phyloP scores from a whole-genome alignment of 1,284 basidiomycete genomes.

The Pseudozyma flocculosa region DNA sequence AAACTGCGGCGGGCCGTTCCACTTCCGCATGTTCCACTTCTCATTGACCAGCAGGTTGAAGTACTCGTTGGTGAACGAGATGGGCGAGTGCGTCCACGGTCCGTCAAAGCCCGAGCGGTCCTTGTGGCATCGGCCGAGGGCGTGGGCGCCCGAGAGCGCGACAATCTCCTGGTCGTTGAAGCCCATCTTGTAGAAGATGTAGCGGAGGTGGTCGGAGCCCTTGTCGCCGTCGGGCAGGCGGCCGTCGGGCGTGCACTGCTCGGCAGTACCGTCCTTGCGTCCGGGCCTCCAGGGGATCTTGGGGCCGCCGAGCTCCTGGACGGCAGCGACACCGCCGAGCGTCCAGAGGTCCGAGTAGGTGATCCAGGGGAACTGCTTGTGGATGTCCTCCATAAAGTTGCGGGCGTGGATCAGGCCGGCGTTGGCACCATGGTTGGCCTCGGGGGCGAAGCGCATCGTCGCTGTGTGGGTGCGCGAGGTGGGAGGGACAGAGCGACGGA shows the following conservation, averaged over 20 bases:
- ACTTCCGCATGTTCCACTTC: conserved; percentile 75
- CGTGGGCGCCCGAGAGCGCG: conserved; percentile 89
- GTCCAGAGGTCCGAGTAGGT: conserved; percentile 59
- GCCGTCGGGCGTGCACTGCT: conserved; percentile 76
- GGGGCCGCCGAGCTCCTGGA: conserved; percentile 67
- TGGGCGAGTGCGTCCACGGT: conserved; percentile 63
- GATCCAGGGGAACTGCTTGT: conserved; percentile 62
- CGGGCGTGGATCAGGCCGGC: conserved; percentile 81
- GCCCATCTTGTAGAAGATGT: conserved; percentile 61
- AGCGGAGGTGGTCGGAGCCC: conserved; percentile 81
- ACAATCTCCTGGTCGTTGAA: conserved; percentile 84
- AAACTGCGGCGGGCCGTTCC: conserved; percentile 89
- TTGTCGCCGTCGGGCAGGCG: conserved; percentile 87
- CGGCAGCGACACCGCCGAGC: conserved; percentile 61
- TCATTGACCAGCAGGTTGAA: conserved; percentile 84
- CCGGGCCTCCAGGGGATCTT: conserved; percentile 60
- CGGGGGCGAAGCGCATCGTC: conserved; percentile 55
- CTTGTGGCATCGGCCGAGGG: conserved; percentile 87
- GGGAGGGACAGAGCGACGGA: too few relatives aligned
- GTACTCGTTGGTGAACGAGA: conserved; percentile 84
- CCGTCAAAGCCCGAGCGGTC: conserved; percentile 59
- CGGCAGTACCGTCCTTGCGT: conserved; percentile 55
- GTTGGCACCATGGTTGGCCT: conserved; percentile 79
- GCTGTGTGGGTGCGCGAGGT: conserved; percentile 8
- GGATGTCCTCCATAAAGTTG: conserved; percentile 79